Percentiles rank a stretch among this genome's conserved stretches.
These are phyloP conservation scores for Hypholoma fasciculare DNA, from an alignment of 768 basidiomycete species.

Conservation along the genomic window DNA sequence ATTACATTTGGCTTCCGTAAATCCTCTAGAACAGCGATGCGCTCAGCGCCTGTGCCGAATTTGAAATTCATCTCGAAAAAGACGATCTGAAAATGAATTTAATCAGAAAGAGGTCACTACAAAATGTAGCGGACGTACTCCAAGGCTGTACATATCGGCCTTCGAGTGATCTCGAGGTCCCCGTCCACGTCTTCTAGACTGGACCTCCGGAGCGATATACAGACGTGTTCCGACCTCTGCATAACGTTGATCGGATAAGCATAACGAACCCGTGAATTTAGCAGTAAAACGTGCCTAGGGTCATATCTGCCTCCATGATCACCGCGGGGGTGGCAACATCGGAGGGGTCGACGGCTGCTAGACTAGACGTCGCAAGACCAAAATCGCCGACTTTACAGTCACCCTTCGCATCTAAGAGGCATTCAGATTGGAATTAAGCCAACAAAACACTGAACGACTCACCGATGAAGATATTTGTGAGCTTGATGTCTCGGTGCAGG, in stretches of 20 bases:
- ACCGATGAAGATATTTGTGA: constrained; percentile 95
- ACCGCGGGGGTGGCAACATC: constrained; percentile 52
- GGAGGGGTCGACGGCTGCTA: constrained; percentile 76
- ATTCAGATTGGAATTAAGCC: constrained; percentile 1
- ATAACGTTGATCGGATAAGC: background rate
- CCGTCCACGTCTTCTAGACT: constrained; percentile 46
- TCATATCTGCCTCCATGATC: constrained; percentile 66
- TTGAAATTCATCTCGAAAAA: constrained; percentile 96
- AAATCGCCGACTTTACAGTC: constrained; percentile 96
- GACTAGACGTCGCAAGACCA: constrained; percentile 82
- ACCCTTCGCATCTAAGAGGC: constrained; percentile 65
- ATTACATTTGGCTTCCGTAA: constrained; percentile 70
- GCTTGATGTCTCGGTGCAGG: constrained; percentile 86
- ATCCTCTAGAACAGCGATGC: constrained; percentile 80
- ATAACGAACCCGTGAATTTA: background rate
- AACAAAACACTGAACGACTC: background rate
- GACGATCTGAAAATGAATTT: constrained; percentile 64
- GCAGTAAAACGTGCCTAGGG: constrained; percentile 51
- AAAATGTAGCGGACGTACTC: constrained; percentile 47
- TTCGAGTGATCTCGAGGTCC: constrained; percentile 80
- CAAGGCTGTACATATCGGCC: constrained; percentile 94
- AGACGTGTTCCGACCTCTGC: constrained; percentile 87
- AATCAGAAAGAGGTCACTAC: background rate
- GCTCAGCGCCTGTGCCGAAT: constrained; percentile 81
- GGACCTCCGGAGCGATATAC: constrained; percentile 93